These are phyloP conservation scores for Sanghuangporus weigelae DNA, from an alignment of 1,284 basidiomycete genomes.

Conservation along the genomic window DNA sequence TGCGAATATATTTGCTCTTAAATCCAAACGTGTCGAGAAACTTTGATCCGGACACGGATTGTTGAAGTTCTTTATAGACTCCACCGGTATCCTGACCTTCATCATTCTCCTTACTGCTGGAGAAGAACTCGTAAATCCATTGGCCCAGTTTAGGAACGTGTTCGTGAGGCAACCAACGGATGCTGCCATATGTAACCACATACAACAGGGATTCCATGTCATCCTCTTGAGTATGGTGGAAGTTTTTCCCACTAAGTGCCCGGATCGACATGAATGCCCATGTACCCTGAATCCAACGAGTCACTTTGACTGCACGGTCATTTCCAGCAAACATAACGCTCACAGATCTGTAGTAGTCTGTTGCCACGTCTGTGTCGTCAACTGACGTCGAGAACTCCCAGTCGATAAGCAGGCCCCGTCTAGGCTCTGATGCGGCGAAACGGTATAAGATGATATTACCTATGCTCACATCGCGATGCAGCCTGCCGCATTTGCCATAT, in stretches of 20 bases:
- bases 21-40: too few species aligned
- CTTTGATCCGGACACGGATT: too few species aligned
- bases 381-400: constrained; percentile 28
- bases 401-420: constrained; percentile 29
- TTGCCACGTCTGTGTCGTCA: too few species aligned
- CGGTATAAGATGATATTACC: constrained; percentile 29
- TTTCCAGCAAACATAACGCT: constrained; percentile 32
- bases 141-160: neutral
- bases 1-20: too few species aligned
- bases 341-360: constrained; percentile 19
- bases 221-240: constrained; percentile 26
- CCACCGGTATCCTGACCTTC: too few species aligned
- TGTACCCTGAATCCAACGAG: neutral
- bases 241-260: constrained; percentile 10
- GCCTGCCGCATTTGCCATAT: constrained; percentile 22
- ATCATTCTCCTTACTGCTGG: too few species aligned
- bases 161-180: neutral
- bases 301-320: constrained; percentile 2
- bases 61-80: too few species aligned
- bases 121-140: neutral
- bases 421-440: constrained; percentile 14
- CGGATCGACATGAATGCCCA: neutral
- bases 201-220: constrained; percentile 33
- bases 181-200: constrained; percentile 21
- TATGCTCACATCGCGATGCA: constrained; percentile 33